Conservation (phyloP, 345 rosid genomes). For the Moricandia moricandioides region DNA sequence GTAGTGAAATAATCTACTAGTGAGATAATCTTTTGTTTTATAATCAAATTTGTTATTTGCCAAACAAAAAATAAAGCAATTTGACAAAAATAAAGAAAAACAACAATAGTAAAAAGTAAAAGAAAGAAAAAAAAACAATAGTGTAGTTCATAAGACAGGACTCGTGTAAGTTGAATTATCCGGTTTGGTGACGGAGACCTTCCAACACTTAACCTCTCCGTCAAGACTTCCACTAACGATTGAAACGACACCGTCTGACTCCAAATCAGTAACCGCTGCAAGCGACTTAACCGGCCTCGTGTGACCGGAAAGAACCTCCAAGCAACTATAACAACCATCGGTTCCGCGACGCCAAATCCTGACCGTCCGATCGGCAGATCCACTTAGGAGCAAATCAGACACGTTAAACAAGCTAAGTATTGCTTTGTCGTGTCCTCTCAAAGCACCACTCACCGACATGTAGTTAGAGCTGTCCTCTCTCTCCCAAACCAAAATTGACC, state of each 20-base stretch:
- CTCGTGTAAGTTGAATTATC: conserved; percentile 28
- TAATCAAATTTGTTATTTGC: conserved; percentile 8
- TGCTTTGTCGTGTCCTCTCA: conserved; percentile 83
- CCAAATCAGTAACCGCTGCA: conserved; percentile 48
- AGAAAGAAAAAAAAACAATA: conserved; percentile 37
- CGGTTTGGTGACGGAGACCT: conserved; percentile 45
- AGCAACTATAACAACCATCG: conserved; percentile 56
- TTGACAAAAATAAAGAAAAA: background rate
- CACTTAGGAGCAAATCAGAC: conserved; percentile 61
- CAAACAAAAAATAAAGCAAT: background rate
- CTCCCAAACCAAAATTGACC: conserved; percentile 92
- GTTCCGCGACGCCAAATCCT: conserved; percentile 71
- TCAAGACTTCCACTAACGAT: conserved; percentile 74
- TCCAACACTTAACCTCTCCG: conserved; percentile 74
- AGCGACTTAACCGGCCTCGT: conserved; percentile 70
- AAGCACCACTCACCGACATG: conserved; percentile 74
- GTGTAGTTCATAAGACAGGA: background rate
- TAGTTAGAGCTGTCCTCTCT: conserved; percentile 68
- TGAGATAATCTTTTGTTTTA: background rate
- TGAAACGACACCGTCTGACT: conserved; percentile 43
- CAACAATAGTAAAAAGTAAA: background rate
- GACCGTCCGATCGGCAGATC: conserved; percentile 83
- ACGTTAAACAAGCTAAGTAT: conserved; percentile 61
- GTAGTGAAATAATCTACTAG: background rate
- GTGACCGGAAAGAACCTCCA: conserved; percentile 69